Evolutionary conservation across 1,284 basidiomycete species (phyloP).

Genomic region (Fistulinella cinereoalba): DNA sequence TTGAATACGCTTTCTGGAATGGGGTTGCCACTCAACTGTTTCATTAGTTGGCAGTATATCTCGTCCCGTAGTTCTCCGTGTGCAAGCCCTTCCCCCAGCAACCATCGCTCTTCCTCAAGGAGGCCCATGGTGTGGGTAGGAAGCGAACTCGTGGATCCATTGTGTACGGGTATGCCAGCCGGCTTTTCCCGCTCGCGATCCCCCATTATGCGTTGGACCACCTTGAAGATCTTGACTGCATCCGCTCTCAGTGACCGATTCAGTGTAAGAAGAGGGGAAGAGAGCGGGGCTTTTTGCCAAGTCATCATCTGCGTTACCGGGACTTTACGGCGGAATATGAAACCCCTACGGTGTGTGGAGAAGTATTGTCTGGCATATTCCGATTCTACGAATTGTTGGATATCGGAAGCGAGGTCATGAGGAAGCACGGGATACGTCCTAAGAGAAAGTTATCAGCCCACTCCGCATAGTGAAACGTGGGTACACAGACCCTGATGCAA

Average conservation of each 20-base stretch:
- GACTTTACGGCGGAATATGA: conserved; percentile 77
- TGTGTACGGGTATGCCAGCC: conserved; percentile 48
- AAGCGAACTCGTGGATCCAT: conserved; percentile 56
- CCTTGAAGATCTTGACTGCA: conserved; percentile 81
- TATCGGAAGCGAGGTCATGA: conserved; percentile 73
- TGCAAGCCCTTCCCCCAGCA: conserved; percentile 73
- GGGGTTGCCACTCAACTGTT: conserved; percentile 83
- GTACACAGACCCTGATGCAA: conserved; percentile 60
- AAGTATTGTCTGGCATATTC: conserved; percentile 86
- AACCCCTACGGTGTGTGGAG: conserved; percentile 80
- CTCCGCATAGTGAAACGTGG: background rate
- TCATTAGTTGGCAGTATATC: conserved; percentile 89
- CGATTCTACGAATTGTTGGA: conserved; percentile 79
- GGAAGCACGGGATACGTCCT: conserved; percentile 57
- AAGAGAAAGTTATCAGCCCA: conserved; percentile 6
- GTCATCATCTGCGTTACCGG: conserved; percentile 84
- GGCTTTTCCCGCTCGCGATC: conserved; percentile 73
- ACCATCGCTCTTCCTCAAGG: conserved; percentile 83
- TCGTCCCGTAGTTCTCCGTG: conserved; percentile 86
- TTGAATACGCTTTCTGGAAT: conserved; percentile 80
- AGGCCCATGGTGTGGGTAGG: conserved; percentile 41
- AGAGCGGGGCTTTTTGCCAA: conserved; percentile 80
- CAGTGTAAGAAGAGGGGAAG: conserved; percentile 70
- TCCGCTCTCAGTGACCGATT: conserved; percentile 68
- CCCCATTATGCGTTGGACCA: conserved; percentile 89